phyloP scores from a whole-genome alignment of 306 rosid species.

The Lithocarpus polystachyus region DNA sequence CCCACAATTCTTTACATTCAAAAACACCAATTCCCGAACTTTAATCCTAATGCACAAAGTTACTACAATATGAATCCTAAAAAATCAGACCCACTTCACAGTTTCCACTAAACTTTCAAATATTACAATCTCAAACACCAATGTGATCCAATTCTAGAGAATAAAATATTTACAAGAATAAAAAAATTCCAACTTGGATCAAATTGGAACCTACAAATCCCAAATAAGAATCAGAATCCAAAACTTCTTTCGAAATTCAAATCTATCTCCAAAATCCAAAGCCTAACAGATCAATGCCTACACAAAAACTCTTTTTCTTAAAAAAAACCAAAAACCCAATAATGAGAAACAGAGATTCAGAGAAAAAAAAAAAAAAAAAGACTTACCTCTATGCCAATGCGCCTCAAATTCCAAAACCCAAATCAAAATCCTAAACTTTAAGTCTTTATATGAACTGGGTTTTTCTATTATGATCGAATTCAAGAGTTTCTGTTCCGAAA shows the following conservation, averaged over 20 bases:
- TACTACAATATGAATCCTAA: not conserved
- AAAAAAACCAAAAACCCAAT: not conserved
- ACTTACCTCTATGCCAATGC: not conserved
- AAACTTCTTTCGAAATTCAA: not conserved
- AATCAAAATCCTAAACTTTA: not conserved
- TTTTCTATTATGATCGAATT: not conserved
- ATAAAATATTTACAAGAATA: not conserved
- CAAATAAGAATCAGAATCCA: not conserved
- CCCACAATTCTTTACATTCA: slow-evolving; percentile 14
- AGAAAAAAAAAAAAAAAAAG: not conserved
- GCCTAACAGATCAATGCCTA: not conserved
- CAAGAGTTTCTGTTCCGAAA: not conserved
- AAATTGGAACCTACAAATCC: slow-evolving; percentile 1
- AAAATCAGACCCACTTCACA: not conserved
- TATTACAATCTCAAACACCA: slow-evolving; percentile 5
- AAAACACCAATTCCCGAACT: slow-evolving; percentile 8
- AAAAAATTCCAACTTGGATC: slow-evolving; percentile 8
- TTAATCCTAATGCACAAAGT: slow-evolving; percentile 19
- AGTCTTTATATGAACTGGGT: not conserved
- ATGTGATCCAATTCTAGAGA: slow-evolving; percentile 14
- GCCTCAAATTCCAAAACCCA: slow-evolving; percentile 2
- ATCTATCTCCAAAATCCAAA: not conserved
- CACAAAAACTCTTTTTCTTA: not conserved
- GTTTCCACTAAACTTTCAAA: not conserved
- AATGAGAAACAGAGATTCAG: not conserved